phyloP scores from a whole-genome alignment of 2,329 filamentous ascomycete genomes.

The Lasiodiplodia sp. region DNA sequence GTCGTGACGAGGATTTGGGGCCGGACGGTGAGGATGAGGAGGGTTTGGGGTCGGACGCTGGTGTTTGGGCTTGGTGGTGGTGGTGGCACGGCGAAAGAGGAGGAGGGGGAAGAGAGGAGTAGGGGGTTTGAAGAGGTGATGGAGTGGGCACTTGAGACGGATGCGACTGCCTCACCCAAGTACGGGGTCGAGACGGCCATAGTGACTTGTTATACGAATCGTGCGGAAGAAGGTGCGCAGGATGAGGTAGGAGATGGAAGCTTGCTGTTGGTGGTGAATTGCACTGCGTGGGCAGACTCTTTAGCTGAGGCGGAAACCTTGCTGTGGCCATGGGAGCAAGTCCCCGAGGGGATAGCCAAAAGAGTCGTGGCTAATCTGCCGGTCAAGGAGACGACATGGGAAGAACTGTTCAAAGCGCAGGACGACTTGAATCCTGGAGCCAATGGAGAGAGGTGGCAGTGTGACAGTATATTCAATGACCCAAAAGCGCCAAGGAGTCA shows the following conservation, averaged over 20 bases:
- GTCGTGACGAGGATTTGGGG: constrained; percentile 34
- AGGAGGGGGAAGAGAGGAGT: too few relatives aligned
- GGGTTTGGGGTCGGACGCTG: background rate
- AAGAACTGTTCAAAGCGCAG: constrained; percentile 27
- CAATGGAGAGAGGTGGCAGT: constrained; percentile 31
- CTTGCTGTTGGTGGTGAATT: constrained; percentile 13
- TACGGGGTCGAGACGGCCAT: constrained; percentile 27
- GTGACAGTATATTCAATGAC: constrained; percentile 32
- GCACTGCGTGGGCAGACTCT: constrained; percentile 24
- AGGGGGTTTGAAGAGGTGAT: constrained; percentile 28
- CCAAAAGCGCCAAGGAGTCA: constrained; percentile 17
- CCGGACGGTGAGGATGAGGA: constrained; percentile 31
- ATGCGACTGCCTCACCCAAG: constrained; percentile 23
- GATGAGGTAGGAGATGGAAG: background rate
- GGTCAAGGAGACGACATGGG: constrained; percentile 16
- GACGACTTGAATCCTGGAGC: constrained; percentile 22
- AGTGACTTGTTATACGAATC: constrained; percentile 21
- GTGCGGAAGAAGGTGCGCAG: constrained; percentile 1
- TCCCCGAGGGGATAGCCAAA: constrained; percentile 12
- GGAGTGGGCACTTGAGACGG: constrained; percentile 28
- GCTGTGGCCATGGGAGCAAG: constrained; percentile 22
- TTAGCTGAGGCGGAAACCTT: constrained; percentile 23
- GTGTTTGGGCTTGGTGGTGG: constrained; percentile 15
- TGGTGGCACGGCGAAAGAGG: background rate
- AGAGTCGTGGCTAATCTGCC: background rate